Evolutionary conservation across 2,329 filamentous ascomycete species (phyloP).

Genomic region (Pseudonectria foliicola): DNA sequence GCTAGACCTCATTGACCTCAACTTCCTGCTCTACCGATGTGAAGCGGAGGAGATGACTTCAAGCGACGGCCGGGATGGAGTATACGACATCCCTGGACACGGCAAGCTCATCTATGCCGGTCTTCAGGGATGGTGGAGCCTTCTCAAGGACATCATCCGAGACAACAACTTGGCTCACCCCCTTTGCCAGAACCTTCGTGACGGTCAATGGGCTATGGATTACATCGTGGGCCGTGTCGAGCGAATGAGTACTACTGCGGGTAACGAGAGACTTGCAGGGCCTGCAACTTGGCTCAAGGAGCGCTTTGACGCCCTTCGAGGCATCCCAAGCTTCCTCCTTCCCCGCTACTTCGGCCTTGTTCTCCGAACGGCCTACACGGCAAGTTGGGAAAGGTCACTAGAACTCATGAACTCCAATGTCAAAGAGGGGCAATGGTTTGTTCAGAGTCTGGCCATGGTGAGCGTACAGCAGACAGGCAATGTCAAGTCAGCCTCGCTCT

Average conservation of each 20-base stretch:
- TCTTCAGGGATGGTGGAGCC: conserved; percentile 97
- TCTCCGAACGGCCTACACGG: conserved; percentile 78
- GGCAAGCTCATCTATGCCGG: conserved; percentile 89
- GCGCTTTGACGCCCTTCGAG: conserved; percentile 78
- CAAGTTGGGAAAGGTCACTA: conserved; percentile 70
- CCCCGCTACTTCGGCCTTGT: conserved; percentile 91
- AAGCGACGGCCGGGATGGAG: conserved; percentile 75
- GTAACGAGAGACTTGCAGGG: conserved; percentile 54
- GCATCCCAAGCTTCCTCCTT: conserved; percentile 79
- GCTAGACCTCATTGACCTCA: conserved; percentile 74
- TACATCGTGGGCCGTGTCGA: conserved; percentile 77
- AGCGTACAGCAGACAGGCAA: conserved; percentile 86
- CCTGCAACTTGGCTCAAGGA: conserved; percentile 74
- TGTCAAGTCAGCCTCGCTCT: conserved; percentile 84
- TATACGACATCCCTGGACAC: conserved; percentile 77
- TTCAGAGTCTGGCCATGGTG: conserved; percentile 83
- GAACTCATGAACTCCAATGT: conserved; percentile 74
- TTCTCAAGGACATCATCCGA: conserved; percentile 74
- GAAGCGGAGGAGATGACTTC: conserved; percentile 80
- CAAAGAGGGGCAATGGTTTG: conserved; percentile 75
- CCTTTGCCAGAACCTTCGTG: conserved; percentile 83
- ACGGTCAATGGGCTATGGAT: conserved; percentile 88
- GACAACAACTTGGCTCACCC: conserved; percentile 91
- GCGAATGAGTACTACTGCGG: conserved; percentile 56
- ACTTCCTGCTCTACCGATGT: conserved; percentile 85